A percentile compares a stretch with the other conserved stretches of the same genome.
Evolutionary conservation across 1,284 basidiomycete species (phyloP).

Genomic region (Boletellus deceptivus): DNA sequence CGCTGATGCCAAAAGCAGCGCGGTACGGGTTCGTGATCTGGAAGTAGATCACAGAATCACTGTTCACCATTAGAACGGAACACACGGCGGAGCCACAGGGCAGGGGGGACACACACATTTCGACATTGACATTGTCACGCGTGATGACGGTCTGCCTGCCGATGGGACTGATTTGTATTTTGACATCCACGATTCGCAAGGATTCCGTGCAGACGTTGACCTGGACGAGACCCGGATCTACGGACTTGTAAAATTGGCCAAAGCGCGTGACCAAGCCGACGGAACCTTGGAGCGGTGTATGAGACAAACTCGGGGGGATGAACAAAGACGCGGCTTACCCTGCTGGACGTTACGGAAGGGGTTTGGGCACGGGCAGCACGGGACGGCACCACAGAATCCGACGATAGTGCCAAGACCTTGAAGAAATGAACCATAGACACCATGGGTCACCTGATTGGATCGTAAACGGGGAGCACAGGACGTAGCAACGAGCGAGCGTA

Average conservation of each 20-base stretch:
- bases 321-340: slow-evolving; percentile 42
- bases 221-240: slow-evolving; percentile 89
- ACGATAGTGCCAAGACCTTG: slow-evolving; percentile 59
- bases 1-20: slow-evolving; percentile 88
- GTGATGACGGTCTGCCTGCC: slow-evolving; percentile 85
- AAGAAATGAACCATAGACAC: slow-evolving; percentile 81
- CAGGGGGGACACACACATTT: slow-evolving; percentile 53
- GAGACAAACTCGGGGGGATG: slow-evolving; percentile 8
- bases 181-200: slow-evolving; percentile 85
- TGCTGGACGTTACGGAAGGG: slow-evolving; percentile 81
- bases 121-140: slow-evolving; percentile 86
- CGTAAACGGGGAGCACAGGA: slow-evolving; percentile 5
- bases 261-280: slow-evolving; percentile 92
- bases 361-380: slow-evolving; percentile 81
- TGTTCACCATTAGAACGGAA: slow-evolving; percentile 32
- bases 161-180: slow-evolving; percentile 88
- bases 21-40: slow-evolving; percentile 85
- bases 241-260: slow-evolving; percentile 92
- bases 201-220: slow-evolving; percentile 93
- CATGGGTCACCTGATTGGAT: slow-evolving; percentile 63
- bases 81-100: neutral
- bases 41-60: slow-evolving; percentile 90
- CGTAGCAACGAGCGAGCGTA: slow-evolving; percentile 19
- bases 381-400: slow-evolving; percentile 75
- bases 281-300: slow-evolving; percentile 50